Base-by-base conservation (phyloP, 768 basidiomycete genomes). In the Tulasnella sp. region DNA sequence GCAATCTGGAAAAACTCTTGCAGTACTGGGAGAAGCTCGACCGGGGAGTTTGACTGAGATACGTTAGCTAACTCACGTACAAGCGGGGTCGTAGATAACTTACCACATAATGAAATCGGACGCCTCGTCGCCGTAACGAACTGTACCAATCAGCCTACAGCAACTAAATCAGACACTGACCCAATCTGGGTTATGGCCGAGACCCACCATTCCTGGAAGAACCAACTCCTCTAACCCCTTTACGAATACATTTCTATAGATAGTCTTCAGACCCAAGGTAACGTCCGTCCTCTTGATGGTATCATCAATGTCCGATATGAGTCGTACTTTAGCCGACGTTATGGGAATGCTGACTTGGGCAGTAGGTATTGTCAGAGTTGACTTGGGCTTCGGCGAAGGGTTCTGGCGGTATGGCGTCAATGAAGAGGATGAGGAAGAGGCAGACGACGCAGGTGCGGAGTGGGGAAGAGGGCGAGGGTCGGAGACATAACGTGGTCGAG, bases 301-400 rank as follows among this genome's bases (percentile, higher is more conserved):
- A 69, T 97, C 93, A 65, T 97, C 93, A 40, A 97, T 84, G 63
- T 97, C 93, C 6, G 90, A 93, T 12, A 97, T 83, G 54, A 94
- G 78, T 15, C 88, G 81, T 12, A 93, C 69, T 1, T 77, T 76
- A 2, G 78, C 76, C 63, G 81, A 71, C 0, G 83, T 78, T 34
- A 89, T 73, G 21, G 71, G 68, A 3, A 73, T 59, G 0, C 60
- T 48, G 9, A 70, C 63, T 4, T 62, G 48, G 1, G 67, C 43
- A 1, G 35, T 35, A 42, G 42, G 23, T 29, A 40, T 19, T 49
- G 45, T 25, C 17, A 34, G 46, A 12, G 40, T 29, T 35, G 34
- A 35, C 9, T 23, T n/a, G 11, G 42, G 15, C 6, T 12, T 23
- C 6, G 45, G 34, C 4, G 45, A 25, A 29, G 2, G n/a, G 3